Percentiles rank a stretch among this genome's conserved stretches.
phyloP scores from a whole-genome alignment of 352 stramenopile genomes.

The Nothophytophthora sp. region DNA sequence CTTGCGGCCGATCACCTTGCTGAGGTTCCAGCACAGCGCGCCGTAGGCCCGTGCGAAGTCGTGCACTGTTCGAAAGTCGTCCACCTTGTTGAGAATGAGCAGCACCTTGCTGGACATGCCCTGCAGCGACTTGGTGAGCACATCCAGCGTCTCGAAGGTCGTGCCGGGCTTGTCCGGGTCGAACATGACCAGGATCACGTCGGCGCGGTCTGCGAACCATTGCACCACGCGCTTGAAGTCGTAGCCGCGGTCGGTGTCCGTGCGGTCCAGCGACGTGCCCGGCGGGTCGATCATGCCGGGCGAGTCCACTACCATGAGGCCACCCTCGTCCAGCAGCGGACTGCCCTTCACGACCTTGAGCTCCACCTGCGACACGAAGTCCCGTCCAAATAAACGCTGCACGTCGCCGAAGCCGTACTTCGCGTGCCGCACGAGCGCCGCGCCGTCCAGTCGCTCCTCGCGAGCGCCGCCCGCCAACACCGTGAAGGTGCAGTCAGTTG shows the following conservation, averaged over 20 bases:
- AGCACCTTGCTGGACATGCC: constrained; percentile 83
- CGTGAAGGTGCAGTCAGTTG: constrained; percentile 86
- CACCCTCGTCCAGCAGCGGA: constrained; percentile 68
- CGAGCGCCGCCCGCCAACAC: constrained; percentile 68
- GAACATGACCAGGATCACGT: constrained; percentile 91
- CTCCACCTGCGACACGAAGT: constrained; percentile 88
- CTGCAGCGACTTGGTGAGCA: constrained; percentile 76
- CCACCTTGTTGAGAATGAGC: constrained; percentile 89
- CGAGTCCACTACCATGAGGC: constrained; percentile 87
- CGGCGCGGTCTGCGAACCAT: constrained; percentile 84
- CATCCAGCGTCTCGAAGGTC: constrained; percentile 88
- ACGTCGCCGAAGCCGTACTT: constrained; percentile 86
- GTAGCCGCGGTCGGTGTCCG: constrained; percentile 79
- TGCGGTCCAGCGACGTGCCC: constrained; percentile 54
- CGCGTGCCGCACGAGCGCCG: constrained; percentile 65
- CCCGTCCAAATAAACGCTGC: constrained; percentile 69
- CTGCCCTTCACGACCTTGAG: constrained; percentile 79
- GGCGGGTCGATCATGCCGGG: constrained; percentile 89
- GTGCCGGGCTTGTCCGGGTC: constrained; percentile 88
- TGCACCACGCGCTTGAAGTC: constrained; percentile 88
- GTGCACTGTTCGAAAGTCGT: constrained; percentile 87
- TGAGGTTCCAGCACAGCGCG: constrained; percentile 88
- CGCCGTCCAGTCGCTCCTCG: constrained; percentile 76
- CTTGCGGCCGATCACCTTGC: constrained; percentile 86
- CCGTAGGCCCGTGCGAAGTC: constrained; percentile 87